Percentiles rank a stretch among this genome's conserved stretches.
phyloP scores from a whole-genome alignment of 2,329 filamentous ascomycete species.

The Podosphaera aphanis region DNA sequence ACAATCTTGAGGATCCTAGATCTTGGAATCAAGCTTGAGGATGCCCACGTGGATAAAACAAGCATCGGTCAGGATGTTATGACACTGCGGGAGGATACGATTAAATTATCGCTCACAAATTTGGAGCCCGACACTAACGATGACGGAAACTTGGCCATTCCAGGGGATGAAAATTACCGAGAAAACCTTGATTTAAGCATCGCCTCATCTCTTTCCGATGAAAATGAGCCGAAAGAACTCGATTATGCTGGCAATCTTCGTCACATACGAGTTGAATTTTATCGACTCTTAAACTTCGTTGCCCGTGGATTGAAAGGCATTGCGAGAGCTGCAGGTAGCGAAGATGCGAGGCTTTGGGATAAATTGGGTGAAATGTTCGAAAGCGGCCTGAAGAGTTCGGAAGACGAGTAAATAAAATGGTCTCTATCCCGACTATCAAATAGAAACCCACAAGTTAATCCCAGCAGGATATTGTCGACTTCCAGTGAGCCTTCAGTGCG shows the following conservation, averaged over 20 bases:
- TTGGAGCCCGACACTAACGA: conserved; percentile 11
- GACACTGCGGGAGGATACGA: conserved; percentile 11
- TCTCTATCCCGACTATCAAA: not conserved
- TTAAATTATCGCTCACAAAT: conserved; percentile 13
- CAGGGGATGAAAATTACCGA: conserved; percentile 18
- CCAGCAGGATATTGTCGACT: too few species aligned
- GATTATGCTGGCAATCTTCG: conserved; percentile 28
- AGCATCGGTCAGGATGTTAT: conserved; percentile 6
- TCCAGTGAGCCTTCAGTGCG: too few species aligned
- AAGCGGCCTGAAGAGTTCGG: conserved; percentile 17
- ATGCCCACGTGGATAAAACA: conserved; percentile 24
- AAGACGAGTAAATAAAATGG: not conserved
- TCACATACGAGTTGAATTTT: conserved; percentile 37
- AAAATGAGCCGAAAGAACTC: conserved; percentile 1
- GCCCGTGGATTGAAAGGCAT: conserved; percentile 50
- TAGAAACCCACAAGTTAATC: too few species aligned
- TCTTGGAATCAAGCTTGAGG: conserved; percentile 44
- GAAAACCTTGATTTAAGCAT: conserved; percentile 18
- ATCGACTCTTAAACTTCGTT: conserved; percentile 44
- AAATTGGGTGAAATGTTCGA: conserved; percentile 61
- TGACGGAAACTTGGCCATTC: conserved; percentile 8
- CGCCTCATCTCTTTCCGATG: conserved; percentile 15
- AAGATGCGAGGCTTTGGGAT: conserved; percentile 39
- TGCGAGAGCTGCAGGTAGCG: conserved; percentile 46
- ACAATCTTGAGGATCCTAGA: conserved; percentile 57